Percentiles rank a stretch among this genome's conserved stretches.
phyloP scores from a whole-genome alignment of 305 asterid genomes.

The Vinca major region DNA sequence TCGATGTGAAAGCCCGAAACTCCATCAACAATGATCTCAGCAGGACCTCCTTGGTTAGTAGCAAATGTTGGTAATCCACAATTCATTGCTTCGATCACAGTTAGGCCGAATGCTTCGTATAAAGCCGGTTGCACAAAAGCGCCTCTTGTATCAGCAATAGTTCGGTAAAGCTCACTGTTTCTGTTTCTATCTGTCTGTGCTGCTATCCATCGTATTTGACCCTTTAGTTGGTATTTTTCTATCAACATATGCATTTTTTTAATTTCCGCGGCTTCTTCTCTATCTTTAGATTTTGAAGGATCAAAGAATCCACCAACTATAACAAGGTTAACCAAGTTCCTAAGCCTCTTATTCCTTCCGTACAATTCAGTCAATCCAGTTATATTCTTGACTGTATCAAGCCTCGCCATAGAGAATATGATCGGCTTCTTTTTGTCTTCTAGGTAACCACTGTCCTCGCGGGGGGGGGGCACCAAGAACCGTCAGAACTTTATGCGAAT shows the following conservation, averaged over 20 bases:
- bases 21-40: constrained; percentile 83
- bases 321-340: constrained; percentile 69
- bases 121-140: constrained; percentile 89
- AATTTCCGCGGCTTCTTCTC: constrained; percentile 80
- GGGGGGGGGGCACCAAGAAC: neutral
- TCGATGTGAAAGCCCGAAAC: constrained; percentile 74
- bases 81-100: constrained; percentile 90
- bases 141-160: constrained; percentile 77
- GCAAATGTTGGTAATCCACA: constrained; percentile 92
- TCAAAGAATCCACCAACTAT: constrained; percentile 86
- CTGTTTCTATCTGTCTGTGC: constrained; percentile 71
- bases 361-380: constrained; percentile 86
- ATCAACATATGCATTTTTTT: constrained; percentile 67
- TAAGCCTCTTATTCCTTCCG: constrained; percentile 68
- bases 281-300: constrained; percentile 69
- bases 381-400: constrained; percentile 68
- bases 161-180: constrained; percentile 72
- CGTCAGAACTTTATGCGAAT: neutral
- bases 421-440: constrained; percentile 74
- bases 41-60: constrained; percentile 91
- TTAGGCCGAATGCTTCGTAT: constrained; percentile 84
- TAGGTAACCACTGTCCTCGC: constrained; percentile 52
- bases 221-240: constrained; percentile 61
- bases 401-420: constrained; percentile 92
- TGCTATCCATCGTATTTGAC: constrained; percentile 85